Base-by-base conservation (phyloP, 495 filamentous ascomycete species). In the Podospora appendiculata region DNA sequence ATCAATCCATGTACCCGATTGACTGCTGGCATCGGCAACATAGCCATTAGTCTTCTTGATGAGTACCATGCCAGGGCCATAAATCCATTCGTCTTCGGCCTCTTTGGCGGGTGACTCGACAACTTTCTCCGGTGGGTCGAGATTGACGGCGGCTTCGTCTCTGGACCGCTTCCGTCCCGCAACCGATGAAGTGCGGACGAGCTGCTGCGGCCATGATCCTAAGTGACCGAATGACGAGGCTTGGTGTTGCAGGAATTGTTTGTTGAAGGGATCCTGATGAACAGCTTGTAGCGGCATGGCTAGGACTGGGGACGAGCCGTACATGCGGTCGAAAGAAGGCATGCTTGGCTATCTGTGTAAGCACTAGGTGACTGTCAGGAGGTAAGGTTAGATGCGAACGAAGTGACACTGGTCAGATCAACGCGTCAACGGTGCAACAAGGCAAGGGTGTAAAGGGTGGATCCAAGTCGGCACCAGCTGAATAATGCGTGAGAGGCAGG, bases 1-100 rank as follows among this genome's bases (percentile, higher is more conserved):
- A 69, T 91, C 87, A 56, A 83, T 78, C 87, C 84, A 89, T 11
- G 85, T 90, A 47, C 86, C 86, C 16, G 86, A 87, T 67, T 89
- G 88, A 60, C 79, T 88, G 49, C 80, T 79, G 42, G 84, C 83
- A 40, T 83, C 80, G 53, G 85, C 66, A 25, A 81, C 72, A 53
- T 83, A 79, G 53, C 79, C 79, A 33, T 77, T 78, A 16, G 63
- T 58, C 11, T 85, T 84, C 59, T 88, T 88, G 66, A 89, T 77
- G 53, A 89, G 77, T 3, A 79, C 79, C 84, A 90, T 90, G 45
- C 86, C 87, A 47, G 84, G 81, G 52, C 86, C 87, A 59, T 87
- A 87, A 54, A 72, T 55, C 76, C 75, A 82, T 56, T 73, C 78
- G 52, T 75, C 74, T 62, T 77, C 79, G 41, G 73, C 64, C 58